Conservation (phyloP, 2,329 filamentous ascomycete genomes). For the Huntiella abstrusa region DNA sequence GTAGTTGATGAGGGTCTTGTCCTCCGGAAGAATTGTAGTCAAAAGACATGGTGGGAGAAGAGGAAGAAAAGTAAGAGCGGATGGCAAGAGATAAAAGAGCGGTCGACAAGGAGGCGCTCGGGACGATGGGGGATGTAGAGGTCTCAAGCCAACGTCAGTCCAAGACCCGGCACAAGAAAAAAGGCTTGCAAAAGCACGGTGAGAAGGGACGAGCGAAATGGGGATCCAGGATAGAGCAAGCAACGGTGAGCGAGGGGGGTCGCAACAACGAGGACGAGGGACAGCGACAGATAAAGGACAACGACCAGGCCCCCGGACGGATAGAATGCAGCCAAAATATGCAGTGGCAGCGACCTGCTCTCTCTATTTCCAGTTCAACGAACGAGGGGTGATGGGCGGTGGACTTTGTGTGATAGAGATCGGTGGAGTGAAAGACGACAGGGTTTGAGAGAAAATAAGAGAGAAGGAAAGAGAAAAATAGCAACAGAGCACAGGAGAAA, state of each 20-base stretch:
- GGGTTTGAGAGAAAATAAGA: too few relatives aligned
- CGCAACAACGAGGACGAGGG: background rate
- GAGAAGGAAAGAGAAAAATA: background rate
- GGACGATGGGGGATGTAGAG: constrained; percentile 2
- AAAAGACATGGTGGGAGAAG: constrained; percentile 10
- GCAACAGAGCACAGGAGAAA: background rate
- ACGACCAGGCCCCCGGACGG: background rate
- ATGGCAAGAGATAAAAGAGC: constrained; percentile 5
- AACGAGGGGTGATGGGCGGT: background rate
- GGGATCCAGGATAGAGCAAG: background rate
- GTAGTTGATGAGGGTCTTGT: constrained; percentile 7
- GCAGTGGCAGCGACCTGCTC: background rate
- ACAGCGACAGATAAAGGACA: background rate
- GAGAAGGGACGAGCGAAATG: constrained; percentile 2
- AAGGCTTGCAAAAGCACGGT: constrained; percentile 4
- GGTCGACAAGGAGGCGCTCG: constrained; percentile 5
- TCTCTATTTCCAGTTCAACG: too few relatives aligned
- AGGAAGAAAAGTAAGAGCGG: constrained; percentile 6
- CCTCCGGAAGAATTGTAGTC: constrained; percentile 9
- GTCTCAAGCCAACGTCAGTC: constrained; percentile 8
- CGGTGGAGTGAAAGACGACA: too few relatives aligned
- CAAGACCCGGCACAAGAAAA: constrained; percentile 4
- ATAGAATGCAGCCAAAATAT: background rate
- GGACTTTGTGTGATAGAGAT: background rate
- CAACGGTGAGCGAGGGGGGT: constrained; percentile 3